phyloP scores from a whole-genome alignment of 2,329 filamentous ascomycete genomes.

The Lasiodiplodia gonubiensis region DNA sequence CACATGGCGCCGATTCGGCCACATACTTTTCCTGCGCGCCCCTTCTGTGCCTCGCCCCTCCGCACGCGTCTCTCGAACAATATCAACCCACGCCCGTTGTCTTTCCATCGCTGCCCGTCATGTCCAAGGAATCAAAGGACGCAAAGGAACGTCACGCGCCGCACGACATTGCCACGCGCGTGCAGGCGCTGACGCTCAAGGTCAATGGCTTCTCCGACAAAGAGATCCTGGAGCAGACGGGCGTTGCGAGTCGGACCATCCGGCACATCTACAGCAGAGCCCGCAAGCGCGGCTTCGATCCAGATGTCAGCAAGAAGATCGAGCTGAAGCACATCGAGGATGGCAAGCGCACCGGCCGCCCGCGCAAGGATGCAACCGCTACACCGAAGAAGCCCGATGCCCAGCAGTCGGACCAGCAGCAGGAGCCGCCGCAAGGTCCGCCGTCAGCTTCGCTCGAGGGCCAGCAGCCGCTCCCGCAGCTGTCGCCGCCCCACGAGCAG shows the following conservation, averaged over 20 bases:
- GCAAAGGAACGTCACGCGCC: constrained; percentile 28
- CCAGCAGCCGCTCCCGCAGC: constrained; percentile 20
- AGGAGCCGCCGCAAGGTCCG: constrained; percentile 18
- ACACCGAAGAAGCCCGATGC: constrained; percentile 17
- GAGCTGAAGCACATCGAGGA: constrained; percentile 27
- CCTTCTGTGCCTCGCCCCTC: constrained; percentile 10
- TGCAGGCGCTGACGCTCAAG: constrained; percentile 29
- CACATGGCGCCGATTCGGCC: constrained; percentile 6
- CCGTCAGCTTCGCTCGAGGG: constrained; percentile 17
- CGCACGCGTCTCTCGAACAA: constrained; percentile 20
- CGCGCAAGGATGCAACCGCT: constrained; percentile 26
- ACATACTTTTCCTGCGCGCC: neutral
- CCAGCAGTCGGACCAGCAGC: constrained; percentile 20
- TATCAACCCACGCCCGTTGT: constrained; percentile 20
- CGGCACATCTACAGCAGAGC: constrained; percentile 29
- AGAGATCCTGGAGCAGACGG: constrained; percentile 29
- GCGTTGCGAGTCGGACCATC: constrained; percentile 27
- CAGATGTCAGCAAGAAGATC: constrained; percentile 25
- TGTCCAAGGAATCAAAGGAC: constrained; percentile 24
- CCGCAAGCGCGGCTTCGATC: constrained; percentile 28
- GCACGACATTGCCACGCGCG: constrained; percentile 29
- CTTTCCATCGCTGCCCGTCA: neutral
- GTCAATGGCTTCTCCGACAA: constrained; percentile 30
- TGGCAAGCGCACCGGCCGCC: constrained; percentile 28
- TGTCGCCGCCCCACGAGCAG: constrained; percentile 4